Percentiles rank a stretch among this genome's conserved stretches.
Evolutionary conservation across 2,329 filamentous ascomycete genomes (phyloP).

Genomic region (Aspergillus sp.): DNA sequence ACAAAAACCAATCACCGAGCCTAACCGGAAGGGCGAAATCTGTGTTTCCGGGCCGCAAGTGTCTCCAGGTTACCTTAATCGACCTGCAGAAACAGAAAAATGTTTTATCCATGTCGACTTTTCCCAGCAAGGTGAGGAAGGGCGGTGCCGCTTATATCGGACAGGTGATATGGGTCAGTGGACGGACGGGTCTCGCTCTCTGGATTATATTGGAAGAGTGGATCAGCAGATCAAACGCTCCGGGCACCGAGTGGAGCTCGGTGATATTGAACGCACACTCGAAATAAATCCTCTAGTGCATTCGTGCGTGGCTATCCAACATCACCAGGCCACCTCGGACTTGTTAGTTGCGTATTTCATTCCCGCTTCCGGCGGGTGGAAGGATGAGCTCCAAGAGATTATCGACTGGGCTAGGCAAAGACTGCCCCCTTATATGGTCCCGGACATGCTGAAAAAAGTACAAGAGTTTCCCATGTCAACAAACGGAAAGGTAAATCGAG

Average conservation of each 20-base stretch:
- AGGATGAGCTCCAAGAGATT: too few species aligned
- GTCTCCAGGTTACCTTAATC: conserved; percentile 65
- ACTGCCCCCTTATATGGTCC: too few species aligned
- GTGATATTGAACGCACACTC: conserved; percentile 71
- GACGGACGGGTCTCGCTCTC: conserved; percentile 48
- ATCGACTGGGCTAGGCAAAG: too few species aligned
- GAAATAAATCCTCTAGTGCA: too few species aligned
- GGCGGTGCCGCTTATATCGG: conserved; percentile 63
- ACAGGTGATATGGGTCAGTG: conserved; percentile 1
- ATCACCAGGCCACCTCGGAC: too few species aligned
- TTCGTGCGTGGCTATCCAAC: too few species aligned
- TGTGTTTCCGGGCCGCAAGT: conserved; percentile 50
- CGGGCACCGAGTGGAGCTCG: conserved; percentile 83
- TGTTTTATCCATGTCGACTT: conserved; percentile 71
- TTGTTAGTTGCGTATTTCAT: conserved; percentile 11
- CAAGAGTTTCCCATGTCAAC: too few species aligned
- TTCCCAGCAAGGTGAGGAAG: too few species aligned
- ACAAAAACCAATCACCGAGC: conserved; percentile 1
- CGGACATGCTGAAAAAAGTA: too few species aligned
- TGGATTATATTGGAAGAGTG: conserved; percentile 66
- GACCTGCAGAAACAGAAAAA: conserved; percentile 54
- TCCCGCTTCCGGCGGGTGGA: too few species aligned
- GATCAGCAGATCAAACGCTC: conserved; percentile 87
- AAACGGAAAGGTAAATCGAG: conserved; percentile 1
- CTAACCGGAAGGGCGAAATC: conserved; percentile 17